Base-by-base conservation (phyloP, 768 basidiomycete species). In the Cystofilobasidium bisporidii region DNA sequence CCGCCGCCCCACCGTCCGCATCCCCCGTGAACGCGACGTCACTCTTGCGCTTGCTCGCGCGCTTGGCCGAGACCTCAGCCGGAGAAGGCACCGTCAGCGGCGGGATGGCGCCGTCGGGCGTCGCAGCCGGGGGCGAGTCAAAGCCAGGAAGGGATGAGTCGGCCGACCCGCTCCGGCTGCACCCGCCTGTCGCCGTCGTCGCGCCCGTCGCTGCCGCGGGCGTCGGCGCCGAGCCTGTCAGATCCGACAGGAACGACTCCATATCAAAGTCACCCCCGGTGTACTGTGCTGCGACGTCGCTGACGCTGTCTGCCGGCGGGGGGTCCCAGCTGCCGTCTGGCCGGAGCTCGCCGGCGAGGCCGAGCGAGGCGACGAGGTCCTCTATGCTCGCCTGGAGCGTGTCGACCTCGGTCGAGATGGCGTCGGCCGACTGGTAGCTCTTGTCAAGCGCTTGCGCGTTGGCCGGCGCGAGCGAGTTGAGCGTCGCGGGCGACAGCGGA, bases 331-430 rank as follows among this genome's bases (percentile, higher is more conserved):
- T n/a, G 12, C 58, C 33, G n/a, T 59, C 58, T 3, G 36, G n/a
- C 5, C 60, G 38, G 3, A 41, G 3, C 24, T 30, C 60, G 20
- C 41, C 32, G 22, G 47, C 55, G 10, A 68, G 18, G 8, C 67
- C 67, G 18, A 68, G 53, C 20, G 41, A 41, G 5, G 53, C 41
- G 62, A 68, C 67, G n/a, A 68, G 57, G 22, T 61, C 61, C 2
- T 50, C 40, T 41, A 68, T 68, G 55, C 56, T 63, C 41, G 53
- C 53, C 30, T 68, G 67, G 3, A 68, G 67, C 0, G 55, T 41
- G 55, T 68, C 61, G 28, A 68, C 67, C 24, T 68, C 67, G 24
- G 53, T 61, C 11, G 61, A 48, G 61, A 68, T 68, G 28, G 47
- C 67, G 14, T 63, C 61, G 3, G 67, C 47, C 3, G 65, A 66